Percentiles rank a stretch among this genome's conserved stretches.
phyloP scores from a whole-genome alignment of 169 alveolate genomes.

The Plasmodium vivax region DNA sequence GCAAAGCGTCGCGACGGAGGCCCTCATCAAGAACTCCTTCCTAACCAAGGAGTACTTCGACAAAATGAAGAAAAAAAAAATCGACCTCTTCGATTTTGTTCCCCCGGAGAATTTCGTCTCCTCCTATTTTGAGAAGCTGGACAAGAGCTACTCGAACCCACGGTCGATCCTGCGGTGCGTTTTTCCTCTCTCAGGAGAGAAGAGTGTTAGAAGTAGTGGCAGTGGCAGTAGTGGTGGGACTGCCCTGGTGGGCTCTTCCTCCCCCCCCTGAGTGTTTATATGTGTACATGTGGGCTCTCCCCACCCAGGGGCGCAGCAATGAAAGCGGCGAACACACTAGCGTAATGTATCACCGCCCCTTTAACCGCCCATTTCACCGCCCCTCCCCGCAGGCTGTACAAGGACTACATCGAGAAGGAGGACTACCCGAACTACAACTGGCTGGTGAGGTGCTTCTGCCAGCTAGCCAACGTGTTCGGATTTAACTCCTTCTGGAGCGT shows the following conservation, averaged over 20 bases:
- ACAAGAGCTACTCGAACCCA: conserved; percentile 84
- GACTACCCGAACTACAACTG: conserved; percentile 88
- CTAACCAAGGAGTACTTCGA: conserved; percentile 71
- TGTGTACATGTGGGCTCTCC: too few species aligned
- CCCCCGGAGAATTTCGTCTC: conserved; percentile 85
- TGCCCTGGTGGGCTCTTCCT: neutral
- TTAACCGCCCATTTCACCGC: neutral
- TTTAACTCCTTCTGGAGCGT: conserved; percentile 89
- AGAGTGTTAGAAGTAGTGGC: neutral
- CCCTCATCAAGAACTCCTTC: conserved; percentile 46
- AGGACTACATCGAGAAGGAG: conserved; percentile 83
- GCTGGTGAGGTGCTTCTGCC: conserved; percentile 90
- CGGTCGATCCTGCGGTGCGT: conserved; percentile 83
- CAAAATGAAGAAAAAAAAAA: conserved; percentile 24
- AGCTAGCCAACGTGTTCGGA: conserved; percentile 88
- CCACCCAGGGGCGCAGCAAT: neutral
- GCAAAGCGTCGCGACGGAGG: conserved; percentile 43
- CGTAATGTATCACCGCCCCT: neutral
- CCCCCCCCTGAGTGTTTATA: neutral
- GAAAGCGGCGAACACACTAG: neutral
- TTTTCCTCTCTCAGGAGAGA: neutral
- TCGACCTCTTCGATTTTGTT: conserved; percentile 80
- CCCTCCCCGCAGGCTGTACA: conserved; percentile 79
- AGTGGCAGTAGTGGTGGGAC: neutral
- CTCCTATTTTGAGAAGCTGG: conserved; percentile 80